A percentile compares a stretch with the other conserved stretches of the same genome.
These are phyloP conservation scores for Porcisia hertigi DNA, from an alignment of 208 protist species.

Conservation along the genomic window DNA sequence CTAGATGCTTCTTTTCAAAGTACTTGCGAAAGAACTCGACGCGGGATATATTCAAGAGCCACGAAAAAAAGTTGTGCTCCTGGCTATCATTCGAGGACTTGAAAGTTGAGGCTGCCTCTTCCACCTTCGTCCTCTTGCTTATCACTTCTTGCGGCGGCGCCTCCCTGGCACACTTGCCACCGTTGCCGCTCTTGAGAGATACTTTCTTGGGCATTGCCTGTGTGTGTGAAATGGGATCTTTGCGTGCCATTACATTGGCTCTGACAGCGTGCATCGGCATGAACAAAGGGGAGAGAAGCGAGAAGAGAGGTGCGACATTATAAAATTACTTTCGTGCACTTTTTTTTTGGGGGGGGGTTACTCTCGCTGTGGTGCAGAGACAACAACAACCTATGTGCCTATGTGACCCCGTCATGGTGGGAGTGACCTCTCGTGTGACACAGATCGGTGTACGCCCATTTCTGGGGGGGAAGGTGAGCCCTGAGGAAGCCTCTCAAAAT, in stretches of 20 bases:
- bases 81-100: not conserved
- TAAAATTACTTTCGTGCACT: too few relatives aligned
- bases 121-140: not conserved
- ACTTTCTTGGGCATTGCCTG: not conserved
- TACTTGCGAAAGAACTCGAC: conserved; percentile 74
- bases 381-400: not conserved
- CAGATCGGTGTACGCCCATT: not conserved
- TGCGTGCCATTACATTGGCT: not conserved
- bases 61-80: conserved; percentile 44
- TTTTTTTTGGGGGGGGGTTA: too few relatives aligned
- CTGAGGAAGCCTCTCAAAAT: not conserved
- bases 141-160: not conserved
- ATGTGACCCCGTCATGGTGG: not conserved
- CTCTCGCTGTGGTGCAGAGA: not conserved
- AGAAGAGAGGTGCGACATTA: not conserved
- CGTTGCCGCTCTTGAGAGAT: conserved; percentile 7
- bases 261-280: not conserved
- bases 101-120: not conserved
- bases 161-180: conserved; percentile 10
- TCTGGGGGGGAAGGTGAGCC: not conserved
- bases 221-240: not conserved
- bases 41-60: conserved; percentile 50
- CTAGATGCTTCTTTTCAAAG: conserved; percentile 78
- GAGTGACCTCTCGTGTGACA: not conserved
- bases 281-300: conserved; percentile 7